Percentiles rank a stretch among this genome's conserved stretches.
phyloP scores from a whole-genome alignment of 495 filamentous ascomycete genomes.

The Podospora appendiculata region DNA sequence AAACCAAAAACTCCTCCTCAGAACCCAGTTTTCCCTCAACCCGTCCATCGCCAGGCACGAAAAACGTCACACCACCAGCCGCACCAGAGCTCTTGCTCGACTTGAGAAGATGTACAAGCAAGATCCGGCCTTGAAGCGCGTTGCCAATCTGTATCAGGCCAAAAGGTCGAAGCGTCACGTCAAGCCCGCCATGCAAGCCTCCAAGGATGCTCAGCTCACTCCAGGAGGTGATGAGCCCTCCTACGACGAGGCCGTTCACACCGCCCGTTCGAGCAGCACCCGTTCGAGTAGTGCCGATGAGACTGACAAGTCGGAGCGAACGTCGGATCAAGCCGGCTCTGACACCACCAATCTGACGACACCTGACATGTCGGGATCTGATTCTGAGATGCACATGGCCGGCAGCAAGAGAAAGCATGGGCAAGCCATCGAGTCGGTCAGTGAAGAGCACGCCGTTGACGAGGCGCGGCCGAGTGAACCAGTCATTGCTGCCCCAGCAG shows the following conservation, averaged over 20 bases:
- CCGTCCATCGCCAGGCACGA: not conserved
- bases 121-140: not conserved
- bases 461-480: not conserved
- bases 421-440: not conserved
- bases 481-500: not conserved
- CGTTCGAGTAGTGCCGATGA: constrained; percentile 5
- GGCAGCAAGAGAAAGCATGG: not conserved
- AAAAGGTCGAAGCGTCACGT: not conserved
- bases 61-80: not conserved
- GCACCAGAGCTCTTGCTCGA: not conserved
- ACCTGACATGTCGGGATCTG: not conserved
- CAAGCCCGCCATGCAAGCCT: not conserved
- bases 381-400: not conserved
- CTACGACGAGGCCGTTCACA: not conserved
- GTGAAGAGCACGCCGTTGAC: not conserved
- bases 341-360: constrained; percentile 2
- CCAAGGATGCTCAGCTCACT: not conserved
- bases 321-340: not conserved
- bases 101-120: constrained; percentile 1
- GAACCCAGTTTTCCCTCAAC: no score
- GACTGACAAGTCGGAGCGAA: not conserved
- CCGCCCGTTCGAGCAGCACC: not conserved
- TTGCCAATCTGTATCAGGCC: not conserved
- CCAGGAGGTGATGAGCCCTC: not conserved
- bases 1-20: no score